Evolutionary conservation across 2,329 filamentous ascomycete genomes (phyloP).

Genomic region (Beauveria scarabaeidicola): DNA sequence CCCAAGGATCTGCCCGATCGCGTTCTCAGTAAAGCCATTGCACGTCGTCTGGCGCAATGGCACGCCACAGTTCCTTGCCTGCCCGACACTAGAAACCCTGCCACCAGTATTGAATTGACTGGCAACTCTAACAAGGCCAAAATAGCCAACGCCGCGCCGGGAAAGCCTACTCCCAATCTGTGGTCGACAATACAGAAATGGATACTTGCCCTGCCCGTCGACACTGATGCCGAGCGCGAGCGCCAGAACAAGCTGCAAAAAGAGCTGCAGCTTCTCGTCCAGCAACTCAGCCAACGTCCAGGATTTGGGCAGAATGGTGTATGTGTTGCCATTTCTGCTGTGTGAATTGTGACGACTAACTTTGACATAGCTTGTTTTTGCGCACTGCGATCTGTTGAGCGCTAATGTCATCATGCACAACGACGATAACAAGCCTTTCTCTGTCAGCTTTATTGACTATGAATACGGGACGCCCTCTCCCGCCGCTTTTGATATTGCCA

Average conservation of each 20-base stretch:
- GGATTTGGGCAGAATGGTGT: slow-evolving; percentile 70
- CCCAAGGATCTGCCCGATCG: slow-evolving; percentile 72
- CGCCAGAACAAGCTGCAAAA: slow-evolving; percentile 61
- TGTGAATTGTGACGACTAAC: background rate
- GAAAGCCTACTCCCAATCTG: slow-evolving; percentile 71
- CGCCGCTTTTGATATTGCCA: slow-evolving; percentile 91
- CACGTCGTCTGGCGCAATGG: slow-evolving; percentile 82
- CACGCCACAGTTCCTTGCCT: slow-evolving; percentile 65
- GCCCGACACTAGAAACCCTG: slow-evolving; percentile 23
- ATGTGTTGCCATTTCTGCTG: slow-evolving; percentile 26
- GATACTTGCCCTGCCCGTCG: slow-evolving; percentile 74
- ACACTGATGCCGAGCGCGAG: slow-evolving; percentile 58
- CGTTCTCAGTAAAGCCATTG: slow-evolving; percentile 73
- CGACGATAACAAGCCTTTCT: slow-evolving; percentile 24
- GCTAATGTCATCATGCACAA: slow-evolving; percentile 85
- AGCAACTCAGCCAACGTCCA: slow-evolving; percentile 64
- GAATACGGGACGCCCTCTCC: slow-evolving; percentile 94
- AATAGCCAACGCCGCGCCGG: slow-evolving; percentile 47
- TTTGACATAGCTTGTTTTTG: slow-evolving; percentile 65
- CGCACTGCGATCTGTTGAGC: slow-evolving; percentile 90
- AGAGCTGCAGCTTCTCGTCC: slow-evolving; percentile 64
- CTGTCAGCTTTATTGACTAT: slow-evolving; percentile 90
- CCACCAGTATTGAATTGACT: slow-evolving; percentile 17
- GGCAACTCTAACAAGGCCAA: slow-evolving; percentile 28
- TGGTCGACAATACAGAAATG: slow-evolving; percentile 97